Conservation (phyloP, 139 green algal species). For the Picocystis salinarum region DNA sequence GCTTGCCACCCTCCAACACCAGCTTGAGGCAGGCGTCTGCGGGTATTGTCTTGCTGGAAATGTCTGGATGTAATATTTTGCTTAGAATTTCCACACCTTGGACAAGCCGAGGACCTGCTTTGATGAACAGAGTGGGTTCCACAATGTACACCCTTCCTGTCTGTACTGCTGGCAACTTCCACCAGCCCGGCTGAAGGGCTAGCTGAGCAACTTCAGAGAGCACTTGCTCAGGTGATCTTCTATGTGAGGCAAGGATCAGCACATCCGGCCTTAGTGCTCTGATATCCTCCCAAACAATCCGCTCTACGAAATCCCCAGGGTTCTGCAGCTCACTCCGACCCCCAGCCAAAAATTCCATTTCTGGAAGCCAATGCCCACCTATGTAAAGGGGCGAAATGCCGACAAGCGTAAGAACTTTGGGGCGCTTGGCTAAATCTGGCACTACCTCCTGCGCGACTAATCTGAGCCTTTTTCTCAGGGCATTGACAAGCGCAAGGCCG, state of each 20-base stretch:
- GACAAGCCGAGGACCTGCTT: slow-evolving; percentile 54
- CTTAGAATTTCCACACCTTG: slow-evolving; percentile 66
- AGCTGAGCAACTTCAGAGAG: slow-evolving; percentile 34
- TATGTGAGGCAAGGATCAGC: slow-evolving; percentile 20
- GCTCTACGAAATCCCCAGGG: slow-evolving; percentile 20
- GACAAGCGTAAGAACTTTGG: slow-evolving; percentile 44
- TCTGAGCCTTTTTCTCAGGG: slow-evolving; percentile 44
- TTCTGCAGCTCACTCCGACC: slow-evolving; percentile 21
- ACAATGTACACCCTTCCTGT: slow-evolving; percentile 48
- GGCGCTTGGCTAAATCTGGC: slow-evolving; percentile 6
- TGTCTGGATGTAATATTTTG: slow-evolving; percentile 36
- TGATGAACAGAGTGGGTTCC: slow-evolving; percentile 31
- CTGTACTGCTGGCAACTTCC: slow-evolving; percentile 61
- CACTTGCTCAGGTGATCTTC: slow-evolving; percentile 2
- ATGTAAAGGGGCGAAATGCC: slow-evolving; percentile 21
- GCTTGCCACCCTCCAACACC: slow-evolving; percentile 41
- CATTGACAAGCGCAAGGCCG: slow-evolving; percentile 35
- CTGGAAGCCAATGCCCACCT: slow-evolving; percentile 36
- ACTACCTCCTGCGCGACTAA: slow-evolving; percentile 24
- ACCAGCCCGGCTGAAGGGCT: slow-evolving; percentile 61
- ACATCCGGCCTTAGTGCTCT: slow-evolving; percentile 45
- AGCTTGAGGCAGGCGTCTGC: not conserved
- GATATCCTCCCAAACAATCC: slow-evolving; percentile 27
- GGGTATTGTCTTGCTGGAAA: slow-evolving; percentile 5
- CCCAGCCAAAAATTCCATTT: slow-evolving; percentile 39